Evolutionary conservation across 164 flowering plant species (phyloP).

Genomic region (Dillenia suffruticosa): DNA sequence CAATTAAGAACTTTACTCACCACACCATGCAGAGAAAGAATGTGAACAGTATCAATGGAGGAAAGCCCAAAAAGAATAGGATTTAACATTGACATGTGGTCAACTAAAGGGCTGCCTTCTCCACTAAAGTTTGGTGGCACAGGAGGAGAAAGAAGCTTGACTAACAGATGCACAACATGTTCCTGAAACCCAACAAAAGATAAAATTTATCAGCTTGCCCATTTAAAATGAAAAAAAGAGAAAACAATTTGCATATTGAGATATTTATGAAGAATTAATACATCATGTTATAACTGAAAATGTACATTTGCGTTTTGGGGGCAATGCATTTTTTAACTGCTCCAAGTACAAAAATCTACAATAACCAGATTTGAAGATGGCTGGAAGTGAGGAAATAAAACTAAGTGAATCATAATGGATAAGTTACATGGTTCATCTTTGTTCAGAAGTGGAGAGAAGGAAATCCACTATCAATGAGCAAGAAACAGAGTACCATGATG

Average conservation of each 20-base stretch:
- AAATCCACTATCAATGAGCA: too few relatives aligned
- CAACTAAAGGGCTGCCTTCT: constrained; percentile 55
- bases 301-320: too few relatives aligned
- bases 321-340: too few relatives aligned
- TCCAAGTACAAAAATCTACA: too few relatives aligned
- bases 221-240: not conserved
- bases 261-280: not conserved
- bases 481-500: too few relatives aligned
- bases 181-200: constrained; percentile 46
- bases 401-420: too few relatives aligned
- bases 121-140: constrained; percentile 58
- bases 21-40: constrained; percentile 83
- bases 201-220: too few relatives aligned
- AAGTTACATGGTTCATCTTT: too few relatives aligned
- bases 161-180: constrained; percentile 56
- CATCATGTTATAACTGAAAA: too few relatives aligned
- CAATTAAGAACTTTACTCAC: constrained; percentile 35
- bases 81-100: constrained; percentile 58
- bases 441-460: too few relatives aligned
- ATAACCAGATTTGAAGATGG: too few relatives aligned
- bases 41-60: constrained; percentile 69
- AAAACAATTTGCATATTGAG: not conserved
- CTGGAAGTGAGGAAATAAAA: too few relatives aligned
- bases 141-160: constrained; percentile 81
- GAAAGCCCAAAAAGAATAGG: constrained; percentile 63